Base-by-base conservation (phyloP, 495 filamentous ascomycete species). In the Chaetomium tenue region DNA sequence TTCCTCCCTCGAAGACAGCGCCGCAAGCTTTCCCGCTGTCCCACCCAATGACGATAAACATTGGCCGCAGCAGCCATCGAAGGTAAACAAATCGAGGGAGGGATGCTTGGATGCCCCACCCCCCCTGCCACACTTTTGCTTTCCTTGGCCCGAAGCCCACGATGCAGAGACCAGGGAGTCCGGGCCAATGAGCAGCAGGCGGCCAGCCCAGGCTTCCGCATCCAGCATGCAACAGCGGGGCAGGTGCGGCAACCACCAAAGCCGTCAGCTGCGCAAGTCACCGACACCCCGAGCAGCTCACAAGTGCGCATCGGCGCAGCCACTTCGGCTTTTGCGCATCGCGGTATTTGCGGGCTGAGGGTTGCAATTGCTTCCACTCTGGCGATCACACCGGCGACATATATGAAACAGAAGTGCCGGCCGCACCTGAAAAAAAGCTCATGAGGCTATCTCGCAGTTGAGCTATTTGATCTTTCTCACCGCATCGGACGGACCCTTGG, bases 301-400 rank as follows among this genome's bases (percentile, higher is more conserved):
- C 26, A 53, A 54, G 63, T 61, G 63, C 63, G 57, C 63, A 65
- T 65, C 52, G 50, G 63, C 63, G 57, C 63, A 60, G 20, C 56
- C 50, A 23, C 25, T 25, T 66, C 20, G 25, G 47, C 33, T 6
- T 20, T 50, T 23, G 6, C 47, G 37, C 33, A 53, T 30, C 30
- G 20, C 48, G 47, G 40, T 37, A 23, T 51, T 22, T 48, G 42
- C 42, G 12, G 42, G n/a, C 46, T 7, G 2, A 0, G 37, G 50
- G 60, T 62, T 55, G 50, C 60, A 62, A 33, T 33, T 55, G 60
- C 25, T 28, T 16, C 48, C 58, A 18, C 13, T 37, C 39, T 20
- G n/a, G 33, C 30, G 51, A 55, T 55, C 60, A 47, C 33, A 25
- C 60, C 25, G 51, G 46, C 37, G 2, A 7, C 48, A 22, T 8